Percentiles rank a stretch among this genome's conserved stretches.
Evolutionary conservation across 2,329 filamentous ascomycete genomes (phyloP).

Genomic region (Aureobasidium pullulans): DNA sequence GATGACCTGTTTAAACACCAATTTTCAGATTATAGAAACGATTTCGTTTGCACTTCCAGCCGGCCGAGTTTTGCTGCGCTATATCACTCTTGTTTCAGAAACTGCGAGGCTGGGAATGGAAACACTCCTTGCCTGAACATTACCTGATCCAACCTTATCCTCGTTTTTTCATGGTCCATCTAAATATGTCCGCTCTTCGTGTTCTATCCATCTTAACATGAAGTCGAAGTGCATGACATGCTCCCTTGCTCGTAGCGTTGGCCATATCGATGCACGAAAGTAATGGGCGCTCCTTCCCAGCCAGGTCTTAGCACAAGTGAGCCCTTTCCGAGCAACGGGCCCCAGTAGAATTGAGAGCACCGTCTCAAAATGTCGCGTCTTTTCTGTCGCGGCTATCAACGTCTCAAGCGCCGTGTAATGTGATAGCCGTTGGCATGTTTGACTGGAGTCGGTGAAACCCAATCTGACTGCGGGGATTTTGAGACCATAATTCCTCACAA

Average conservation of each 20-base stretch:
- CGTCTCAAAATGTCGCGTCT: too few species aligned
- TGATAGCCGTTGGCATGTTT: constrained; percentile 4
- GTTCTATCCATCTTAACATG: too few species aligned
- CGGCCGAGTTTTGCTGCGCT: not conserved
- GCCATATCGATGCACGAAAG: too few species aligned
- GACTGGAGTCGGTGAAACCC: not conserved
- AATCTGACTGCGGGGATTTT: not conserved
- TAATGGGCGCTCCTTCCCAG: too few species aligned
- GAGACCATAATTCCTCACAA: not conserved
- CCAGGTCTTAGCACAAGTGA: too few species aligned
- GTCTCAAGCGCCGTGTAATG: not conserved
- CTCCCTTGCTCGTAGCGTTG: too few species aligned
- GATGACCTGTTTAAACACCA: not conserved
- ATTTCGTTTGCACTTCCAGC: not conserved
- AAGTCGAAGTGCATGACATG: too few species aligned
- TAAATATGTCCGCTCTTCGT: too few species aligned
- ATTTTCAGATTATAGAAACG: not conserved
- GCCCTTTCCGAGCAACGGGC: too few species aligned
- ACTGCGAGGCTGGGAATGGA: too few species aligned
- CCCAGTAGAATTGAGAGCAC: too few species aligned
- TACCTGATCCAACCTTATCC: not conserved
- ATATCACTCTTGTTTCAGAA: not conserved
- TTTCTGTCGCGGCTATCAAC: not conserved
- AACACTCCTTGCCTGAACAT: not conserved
- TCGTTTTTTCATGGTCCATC: too few species aligned